Percentiles rank a stretch among this genome's conserved stretches.
Evolutionary conservation across 2,329 filamentous ascomycete genomes (phyloP).

Genomic region (Botrytis sinoallii): DNA sequence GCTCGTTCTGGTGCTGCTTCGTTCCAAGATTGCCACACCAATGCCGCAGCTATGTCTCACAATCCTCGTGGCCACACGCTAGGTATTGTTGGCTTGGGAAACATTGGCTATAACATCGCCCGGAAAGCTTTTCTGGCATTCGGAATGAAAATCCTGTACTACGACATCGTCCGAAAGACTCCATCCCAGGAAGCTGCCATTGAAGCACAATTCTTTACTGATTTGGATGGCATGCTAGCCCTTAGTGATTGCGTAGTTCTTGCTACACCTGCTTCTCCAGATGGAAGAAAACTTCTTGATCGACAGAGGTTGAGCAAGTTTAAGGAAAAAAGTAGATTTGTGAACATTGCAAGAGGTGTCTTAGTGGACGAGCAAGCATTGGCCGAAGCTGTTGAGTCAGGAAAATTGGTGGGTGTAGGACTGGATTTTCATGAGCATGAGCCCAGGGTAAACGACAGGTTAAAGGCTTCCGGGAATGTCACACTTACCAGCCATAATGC

Average conservation of each 20-base stretch:
- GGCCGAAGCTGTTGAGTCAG: slow-evolving; percentile 54
- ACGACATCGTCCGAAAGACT: slow-evolving; percentile 52
- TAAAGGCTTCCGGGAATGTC: slow-evolving; percentile 36
- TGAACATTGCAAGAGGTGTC: slow-evolving; percentile 64
- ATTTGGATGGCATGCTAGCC: slow-evolving; percentile 51
- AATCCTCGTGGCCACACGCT: slow-evolving; percentile 61
- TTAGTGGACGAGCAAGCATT: slow-evolving; percentile 65
- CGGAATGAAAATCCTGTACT: slow-evolving; percentile 64
- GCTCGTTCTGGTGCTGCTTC: slow-evolving; percentile 26
- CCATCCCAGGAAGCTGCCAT: slow-evolving; percentile 38
- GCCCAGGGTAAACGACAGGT: slow-evolving; percentile 41
- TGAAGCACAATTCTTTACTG: slow-evolving; percentile 51
- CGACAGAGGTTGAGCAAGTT: slow-evolving; percentile 48
- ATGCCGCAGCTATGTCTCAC: slow-evolving; percentile 56
- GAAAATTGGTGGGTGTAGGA: slow-evolving; percentile 50
- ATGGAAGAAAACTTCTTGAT: slow-evolving; percentile 50
- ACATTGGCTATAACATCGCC: slow-evolving; percentile 61
- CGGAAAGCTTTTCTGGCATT: slow-evolving; percentile 56
- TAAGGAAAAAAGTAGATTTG: slow-evolving; percentile 54
- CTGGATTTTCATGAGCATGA: slow-evolving; percentile 64
- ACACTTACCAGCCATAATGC: slow-evolving; percentile 67
- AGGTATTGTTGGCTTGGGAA: slow-evolving; percentile 67
- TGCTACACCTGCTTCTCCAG: slow-evolving; percentile 52
- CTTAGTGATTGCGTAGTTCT: slow-evolving; percentile 59
- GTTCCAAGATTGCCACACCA: slow-evolving; percentile 59